These are phyloP conservation scores for Helminthosporium solani DNA, from an alignment of 2,329 filamentous ascomycete species.

Conservation along the genomic window DNA sequence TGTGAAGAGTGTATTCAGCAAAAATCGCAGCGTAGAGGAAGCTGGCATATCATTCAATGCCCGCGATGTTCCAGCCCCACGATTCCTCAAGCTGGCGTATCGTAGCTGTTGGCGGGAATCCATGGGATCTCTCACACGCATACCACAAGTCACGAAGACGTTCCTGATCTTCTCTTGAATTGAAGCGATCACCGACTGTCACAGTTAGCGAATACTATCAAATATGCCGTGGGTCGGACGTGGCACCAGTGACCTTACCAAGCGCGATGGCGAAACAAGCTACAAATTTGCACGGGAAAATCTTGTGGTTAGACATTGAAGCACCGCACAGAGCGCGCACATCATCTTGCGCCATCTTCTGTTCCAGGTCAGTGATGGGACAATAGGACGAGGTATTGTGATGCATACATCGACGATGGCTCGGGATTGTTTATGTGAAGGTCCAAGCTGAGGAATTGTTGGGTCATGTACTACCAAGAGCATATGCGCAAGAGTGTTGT, in stretches of 20 bases:
- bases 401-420: slow-evolving; percentile 29
- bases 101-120: slow-evolving; percentile 37
- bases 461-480: slow-evolving; percentile 40
- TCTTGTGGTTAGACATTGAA: slow-evolving; percentile 35
- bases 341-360: slow-evolving; percentile 34
- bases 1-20: not conserved
- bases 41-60: not conserved
- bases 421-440: slow-evolving; percentile 34
- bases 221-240: not conserved
- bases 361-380: not conserved
- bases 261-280: slow-evolving; percentile 41
- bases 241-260: slow-evolving; percentile 18
- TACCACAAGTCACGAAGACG: slow-evolving; percentile 33
- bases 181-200: slow-evolving; percentile 38
- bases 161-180: slow-evolving; percentile 32
- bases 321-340: slow-evolving; percentile 40
- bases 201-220: not conserved
- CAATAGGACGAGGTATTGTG: not conserved
- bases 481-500: slow-evolving; percentile 39
- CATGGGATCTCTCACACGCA: slow-evolving; percentile 33
- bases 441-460: slow-evolving; percentile 39
- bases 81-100: slow-evolving; percentile 38
- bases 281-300: slow-evolving; percentile 39
- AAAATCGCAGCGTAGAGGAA: not conserved
- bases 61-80: slow-evolving; percentile 30